Evolutionary conservation across 2,329 filamentous ascomycete genomes (phyloP).

Genomic region (Aspergillus sp.): DNA sequence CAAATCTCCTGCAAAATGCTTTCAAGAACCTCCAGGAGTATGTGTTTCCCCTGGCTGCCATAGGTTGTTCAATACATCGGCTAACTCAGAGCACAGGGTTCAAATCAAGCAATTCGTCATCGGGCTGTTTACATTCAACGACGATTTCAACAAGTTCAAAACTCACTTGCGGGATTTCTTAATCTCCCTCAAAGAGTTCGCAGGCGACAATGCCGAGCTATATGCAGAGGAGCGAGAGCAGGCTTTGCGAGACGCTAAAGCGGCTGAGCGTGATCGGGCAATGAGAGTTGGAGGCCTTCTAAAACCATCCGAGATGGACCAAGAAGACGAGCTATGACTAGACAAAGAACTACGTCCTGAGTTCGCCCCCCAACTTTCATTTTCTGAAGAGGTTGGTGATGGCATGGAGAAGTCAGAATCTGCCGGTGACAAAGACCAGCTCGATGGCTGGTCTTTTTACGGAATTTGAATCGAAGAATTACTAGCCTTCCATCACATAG

Average conservation of each 20-base stretch:
- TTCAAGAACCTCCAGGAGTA: slow-evolving; percentile 92
- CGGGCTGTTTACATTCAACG: slow-evolving; percentile 82
- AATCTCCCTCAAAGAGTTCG: slow-evolving; percentile 95
- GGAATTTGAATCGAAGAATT: slow-evolving; percentile 47
- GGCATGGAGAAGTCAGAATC: slow-evolving; percentile 20
- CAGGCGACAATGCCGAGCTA: slow-evolving; percentile 90
- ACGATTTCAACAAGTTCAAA: slow-evolving; percentile 91
- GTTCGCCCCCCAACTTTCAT: slow-evolving; percentile 45
- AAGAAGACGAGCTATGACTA: slow-evolving; percentile 82
- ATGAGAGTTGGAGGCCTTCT: slow-evolving; percentile 94
- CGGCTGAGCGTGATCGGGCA: slow-evolving; percentile 84
- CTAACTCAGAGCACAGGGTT: slow-evolving; percentile 55
- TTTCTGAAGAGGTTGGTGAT: slow-evolving; percentile 27
- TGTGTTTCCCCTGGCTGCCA: slow-evolving; percentile 33
- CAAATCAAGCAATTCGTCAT: slow-evolving; percentile 92
- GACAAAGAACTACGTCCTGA: slow-evolving; percentile 65
- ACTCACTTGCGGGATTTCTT: slow-evolving; percentile 94
- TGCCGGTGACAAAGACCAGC: slow-evolving; percentile 29
- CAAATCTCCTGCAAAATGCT: slow-evolving; percentile 78
- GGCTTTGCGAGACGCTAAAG: slow-evolving; percentile 79
- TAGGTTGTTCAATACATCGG: neutral
- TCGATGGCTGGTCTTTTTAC: slow-evolving; percentile 68
- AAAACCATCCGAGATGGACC: slow-evolving; percentile 94
- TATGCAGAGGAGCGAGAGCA: slow-evolving; percentile 94
- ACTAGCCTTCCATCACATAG: slow-evolving; percentile 6